Conservation (phyloP, 2,329 filamentous ascomycete genomes). For the Colletotrichum abscissum region DNA sequence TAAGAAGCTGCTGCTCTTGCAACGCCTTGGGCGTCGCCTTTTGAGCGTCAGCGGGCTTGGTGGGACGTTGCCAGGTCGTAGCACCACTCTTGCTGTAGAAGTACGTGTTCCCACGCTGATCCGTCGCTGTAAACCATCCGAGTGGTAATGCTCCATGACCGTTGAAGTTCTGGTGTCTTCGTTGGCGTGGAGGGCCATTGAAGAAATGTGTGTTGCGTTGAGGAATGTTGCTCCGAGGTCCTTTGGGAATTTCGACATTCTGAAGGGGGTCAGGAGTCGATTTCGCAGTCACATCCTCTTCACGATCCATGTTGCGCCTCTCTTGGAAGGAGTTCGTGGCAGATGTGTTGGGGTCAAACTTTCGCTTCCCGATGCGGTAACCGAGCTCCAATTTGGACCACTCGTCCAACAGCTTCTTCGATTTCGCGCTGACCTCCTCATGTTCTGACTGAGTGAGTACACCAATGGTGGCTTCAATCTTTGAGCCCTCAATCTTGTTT, state of each 20-base stretch:
- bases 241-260: conserved; percentile 65
- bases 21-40: conserved; percentile 73
- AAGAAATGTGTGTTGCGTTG: conserved; percentile 64
- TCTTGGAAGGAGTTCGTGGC: conserved; percentile 67
- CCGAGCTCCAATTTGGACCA: conserved; percentile 93
- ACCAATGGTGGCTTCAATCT: conserved; percentile 87
- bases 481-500: conserved; percentile 97
- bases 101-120: conserved; percentile 78
- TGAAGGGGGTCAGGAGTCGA: conserved; percentile 55
- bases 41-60: conserved; percentile 70
- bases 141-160: conserved; percentile 70
- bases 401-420: conserved; percentile 78
- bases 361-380: conserved; percentile 93
- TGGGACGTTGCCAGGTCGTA: conserved; percentile 86
- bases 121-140: conserved; percentile 87
- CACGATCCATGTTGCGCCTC: conserved; percentile 65
- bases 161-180: conserved; percentile 66
- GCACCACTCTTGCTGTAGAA: conserved; percentile 85
- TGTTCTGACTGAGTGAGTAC: conserved; percentile 75
- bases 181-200: conserved; percentile 48
- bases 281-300: conserved; percentile 49
- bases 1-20: conserved; percentile 77
- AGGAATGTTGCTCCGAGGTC: conserved; percentile 68
- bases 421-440: conserved; percentile 78
- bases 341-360: conserved; percentile 76